Percentiles rank a stretch among this genome's conserved stretches.
phyloP scores from a whole-genome alignment of 2,329 filamentous ascomycete genomes.

The Ophiocordyceps sinensis region DNA sequence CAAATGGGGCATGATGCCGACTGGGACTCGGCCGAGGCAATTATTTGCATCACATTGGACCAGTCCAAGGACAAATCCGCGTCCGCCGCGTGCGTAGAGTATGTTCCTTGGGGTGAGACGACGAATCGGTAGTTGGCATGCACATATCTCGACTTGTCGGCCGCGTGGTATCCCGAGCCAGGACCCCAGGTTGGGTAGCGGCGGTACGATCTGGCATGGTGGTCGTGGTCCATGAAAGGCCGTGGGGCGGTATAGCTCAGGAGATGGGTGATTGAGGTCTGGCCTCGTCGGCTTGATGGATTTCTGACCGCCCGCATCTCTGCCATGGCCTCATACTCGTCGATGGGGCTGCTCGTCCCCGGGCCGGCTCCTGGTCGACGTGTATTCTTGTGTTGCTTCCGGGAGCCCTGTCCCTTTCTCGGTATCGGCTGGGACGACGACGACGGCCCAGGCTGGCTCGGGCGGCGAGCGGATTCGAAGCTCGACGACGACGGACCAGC shows the following conservation, averaged over 20 bases:
- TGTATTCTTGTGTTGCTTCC: constrained; percentile 74
- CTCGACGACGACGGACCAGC: constrained; percentile 26
- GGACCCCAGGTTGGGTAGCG: constrained; percentile 70
- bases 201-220: constrained; percentile 42
- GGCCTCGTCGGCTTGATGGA: constrained; percentile 62
- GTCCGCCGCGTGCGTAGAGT: constrained; percentile 66
- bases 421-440: constrained; percentile 28
- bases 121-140: constrained; percentile 98
- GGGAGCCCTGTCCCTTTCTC: constrained; percentile 60
- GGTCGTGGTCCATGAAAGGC: constrained; percentile 44
- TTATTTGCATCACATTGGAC: constrained; percentile 77
- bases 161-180: constrained; percentile 77
- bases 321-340: constrained; percentile 77
- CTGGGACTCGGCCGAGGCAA: constrained; percentile 84
- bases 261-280: constrained; percentile 92
- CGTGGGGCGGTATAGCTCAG: constrained; percentile 81
- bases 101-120: constrained; percentile 68
- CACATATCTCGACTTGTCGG: constrained; percentile 79
- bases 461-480: constrained; percentile 37
- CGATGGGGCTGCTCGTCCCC: constrained; percentile 25
- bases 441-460: constrained; percentile 20
- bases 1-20: constrained; percentile 86
- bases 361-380: constrained; percentile 45
- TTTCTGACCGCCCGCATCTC: constrained; percentile 53
- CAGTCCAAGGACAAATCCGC: constrained; percentile 85